Evolutionary conservation across 495 filamentous ascomycete genomes (phyloP).

Genomic region (Aspergillus conjunctus): DNA sequence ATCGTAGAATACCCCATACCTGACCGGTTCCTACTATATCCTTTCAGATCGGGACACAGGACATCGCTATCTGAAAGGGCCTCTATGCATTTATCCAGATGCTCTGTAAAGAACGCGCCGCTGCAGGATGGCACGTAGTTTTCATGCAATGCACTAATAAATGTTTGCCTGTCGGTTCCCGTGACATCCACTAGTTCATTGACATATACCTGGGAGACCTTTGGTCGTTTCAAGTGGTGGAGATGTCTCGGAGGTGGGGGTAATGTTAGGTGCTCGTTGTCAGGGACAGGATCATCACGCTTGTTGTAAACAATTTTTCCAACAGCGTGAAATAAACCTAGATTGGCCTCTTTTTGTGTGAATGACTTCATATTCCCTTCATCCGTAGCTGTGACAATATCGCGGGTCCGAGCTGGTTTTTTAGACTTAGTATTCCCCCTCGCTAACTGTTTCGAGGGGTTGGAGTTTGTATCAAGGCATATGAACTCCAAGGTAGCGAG

Average conservation of each 20-base stretch:
- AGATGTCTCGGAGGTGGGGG: conserved; percentile 65
- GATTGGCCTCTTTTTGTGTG: conserved; percentile 79
- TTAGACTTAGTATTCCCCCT: conserved; percentile 43
- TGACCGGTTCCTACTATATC: conserved; percentile 30
- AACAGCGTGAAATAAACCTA: conserved; percentile 95
- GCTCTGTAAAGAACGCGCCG: conserved; percentile 56
- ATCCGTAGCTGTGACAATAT: conserved; percentile 68
- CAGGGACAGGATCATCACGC: conserved; percentile 50
- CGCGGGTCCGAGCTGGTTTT: conserved; percentile 58
- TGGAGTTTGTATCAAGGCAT: conserved; percentile 62
- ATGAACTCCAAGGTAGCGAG: conserved; percentile 88
- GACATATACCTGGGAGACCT: conserved; percentile 67
- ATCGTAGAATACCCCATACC: conserved; percentile 43
- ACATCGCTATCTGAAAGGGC: conserved; percentile 85
- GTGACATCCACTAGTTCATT: conserved; percentile 83
- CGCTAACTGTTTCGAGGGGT: conserved; percentile 48
- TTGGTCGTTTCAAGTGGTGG: conserved; percentile 60
- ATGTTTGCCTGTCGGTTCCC: conserved; percentile 85
- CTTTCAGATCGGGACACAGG: conserved; percentile 53
- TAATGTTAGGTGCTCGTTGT: conserved; percentile 29
- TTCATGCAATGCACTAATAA: conserved; percentile 90
- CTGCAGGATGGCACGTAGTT: conserved; percentile 88
- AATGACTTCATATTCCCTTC: conserved; percentile 70
- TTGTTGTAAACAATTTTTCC: conserved; percentile 97
- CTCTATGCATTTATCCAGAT: conserved; percentile 78